Evolutionary conservation across 306 rosid species (phyloP).

Genomic region (Corylus americana): DNA sequence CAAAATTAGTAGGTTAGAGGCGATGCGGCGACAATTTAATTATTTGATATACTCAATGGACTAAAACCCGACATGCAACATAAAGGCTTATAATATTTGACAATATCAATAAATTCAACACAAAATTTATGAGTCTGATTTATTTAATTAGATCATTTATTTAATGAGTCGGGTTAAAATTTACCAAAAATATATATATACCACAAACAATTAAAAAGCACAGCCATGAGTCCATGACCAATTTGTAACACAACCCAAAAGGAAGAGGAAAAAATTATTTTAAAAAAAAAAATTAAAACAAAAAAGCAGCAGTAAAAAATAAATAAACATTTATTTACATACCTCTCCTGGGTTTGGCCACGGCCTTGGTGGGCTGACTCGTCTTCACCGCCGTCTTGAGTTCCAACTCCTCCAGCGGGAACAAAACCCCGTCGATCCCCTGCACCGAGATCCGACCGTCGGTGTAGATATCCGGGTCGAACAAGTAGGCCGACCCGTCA

Average conservation of each 20-base stretch:
- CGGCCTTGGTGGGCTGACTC: slow-evolving; percentile 62
- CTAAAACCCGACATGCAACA: no score
- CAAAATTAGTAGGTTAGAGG: no score
- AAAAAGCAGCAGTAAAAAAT: slow-evolving; percentile 6
- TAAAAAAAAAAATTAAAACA: neutral
- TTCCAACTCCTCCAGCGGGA: slow-evolving; percentile 50
- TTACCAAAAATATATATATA: no score
- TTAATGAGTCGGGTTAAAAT: no score
- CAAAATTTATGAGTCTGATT: no score
- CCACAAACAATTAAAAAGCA: no score
- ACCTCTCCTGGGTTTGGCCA: slow-evolving; percentile 74
- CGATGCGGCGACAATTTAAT: no score
- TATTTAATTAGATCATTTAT: no score
- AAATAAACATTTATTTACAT: slow-evolving; percentile 6
- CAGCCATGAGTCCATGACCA: no score
- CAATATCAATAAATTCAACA: no score
- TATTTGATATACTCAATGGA: no score
- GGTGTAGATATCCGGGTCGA: slow-evolving; percentile 80
- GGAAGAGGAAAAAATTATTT: neutral
- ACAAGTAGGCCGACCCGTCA: slow-evolving; percentile 71
- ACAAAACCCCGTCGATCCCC: slow-evolving; percentile 76
- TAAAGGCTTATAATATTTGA: no score
- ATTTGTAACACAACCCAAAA: neutral
- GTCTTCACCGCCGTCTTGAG: slow-evolving; percentile 30
- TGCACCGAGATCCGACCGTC: slow-evolving; percentile 84